Percentiles rank a stretch among this genome's conserved stretches.
Evolutionary conservation across 345 rosid genomes (phyloP).

Genomic region (Ceriops tagal): DNA sequence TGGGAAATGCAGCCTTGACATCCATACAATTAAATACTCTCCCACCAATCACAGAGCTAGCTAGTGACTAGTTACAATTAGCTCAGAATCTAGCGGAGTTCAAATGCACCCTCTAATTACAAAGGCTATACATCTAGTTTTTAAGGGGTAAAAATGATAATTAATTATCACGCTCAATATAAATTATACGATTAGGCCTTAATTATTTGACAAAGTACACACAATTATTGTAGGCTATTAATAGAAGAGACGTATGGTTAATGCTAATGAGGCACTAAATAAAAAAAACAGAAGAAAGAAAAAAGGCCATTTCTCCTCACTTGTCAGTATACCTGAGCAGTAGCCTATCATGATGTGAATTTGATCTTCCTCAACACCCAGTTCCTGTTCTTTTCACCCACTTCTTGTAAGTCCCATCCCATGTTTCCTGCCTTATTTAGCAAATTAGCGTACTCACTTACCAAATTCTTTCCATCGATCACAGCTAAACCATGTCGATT

Average conservation of each 20-base stretch:
- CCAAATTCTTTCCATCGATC: constrained; percentile 4
- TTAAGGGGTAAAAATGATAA: constrained; percentile 7
- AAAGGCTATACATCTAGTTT: background rate
- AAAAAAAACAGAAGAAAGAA: constrained; percentile 6
- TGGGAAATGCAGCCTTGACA: background rate
- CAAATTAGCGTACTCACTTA: constrained; percentile 6
- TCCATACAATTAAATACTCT: background rate
- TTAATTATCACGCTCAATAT: background rate
- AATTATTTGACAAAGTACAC: constrained; percentile 19
- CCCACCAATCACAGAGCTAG: too few relatives aligned
- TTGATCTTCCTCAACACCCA: constrained; percentile 31
- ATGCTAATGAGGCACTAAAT: background rate
- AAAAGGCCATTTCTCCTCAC: constrained; percentile 34
- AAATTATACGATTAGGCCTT: constrained; percentile 6
- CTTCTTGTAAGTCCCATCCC: too few relatives aligned
- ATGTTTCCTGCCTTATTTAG: constrained; percentile 23
- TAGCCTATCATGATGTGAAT: constrained; percentile 30
- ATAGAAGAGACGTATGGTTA: constrained; percentile 14
- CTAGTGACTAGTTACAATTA: too few relatives aligned
- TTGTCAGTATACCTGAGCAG: constrained; percentile 35
- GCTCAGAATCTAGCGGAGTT: too few relatives aligned
- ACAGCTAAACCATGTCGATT: constrained; percentile 30
- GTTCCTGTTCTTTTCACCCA: constrained; percentile 35
- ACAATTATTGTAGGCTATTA: constrained; percentile 30
- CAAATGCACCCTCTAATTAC: background rate